Percentiles rank a stretch among this genome's conserved stretches.
Conservation (phyloP, 768 basidiomycete genomes). For the Lentinus tigrinus region DNA sequence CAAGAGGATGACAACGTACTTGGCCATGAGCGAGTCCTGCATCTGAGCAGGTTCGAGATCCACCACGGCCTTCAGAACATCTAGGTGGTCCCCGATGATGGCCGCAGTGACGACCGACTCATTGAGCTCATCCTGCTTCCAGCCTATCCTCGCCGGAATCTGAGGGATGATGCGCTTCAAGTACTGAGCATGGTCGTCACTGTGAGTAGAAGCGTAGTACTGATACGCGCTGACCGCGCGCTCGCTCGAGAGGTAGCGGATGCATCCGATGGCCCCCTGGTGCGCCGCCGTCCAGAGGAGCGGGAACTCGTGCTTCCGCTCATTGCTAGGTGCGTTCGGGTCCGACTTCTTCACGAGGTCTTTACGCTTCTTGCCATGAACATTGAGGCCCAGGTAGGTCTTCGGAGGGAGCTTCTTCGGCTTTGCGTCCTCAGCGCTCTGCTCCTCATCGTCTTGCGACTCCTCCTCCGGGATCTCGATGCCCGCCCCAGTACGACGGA, state of each 20-base stretch:
- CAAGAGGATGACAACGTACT: constrained; percentile 30
- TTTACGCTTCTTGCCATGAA: constrained; percentile 61
- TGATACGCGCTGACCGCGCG: constrained; percentile 51
- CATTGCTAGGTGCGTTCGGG: constrained; percentile 36
- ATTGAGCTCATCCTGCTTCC: constrained; percentile 44
- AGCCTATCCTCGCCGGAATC: constrained; percentile 52
- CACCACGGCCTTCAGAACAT: constrained; percentile 45
- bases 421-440: constrained; percentile 14
- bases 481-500: constrained; percentile 47
- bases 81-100: constrained; percentile 36
- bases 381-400: constrained; percentile 57
- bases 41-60: constrained; percentile 42
- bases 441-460: constrained; percentile 32
- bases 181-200: constrained; percentile 42
- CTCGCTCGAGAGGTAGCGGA: constrained; percentile 49
- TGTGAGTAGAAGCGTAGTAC: constrained; percentile 44
- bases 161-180: constrained; percentile 38
- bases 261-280: constrained; percentile 28
- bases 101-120: constrained; percentile 54
- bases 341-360: constrained; percentile 53
- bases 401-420: constrained; percentile 31
- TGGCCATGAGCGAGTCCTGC: constrained; percentile 40
- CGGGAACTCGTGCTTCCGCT: constrained; percentile 4
- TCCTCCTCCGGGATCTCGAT: constrained; percentile 14
- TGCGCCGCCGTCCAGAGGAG: constrained; percentile 47